Evolutionary conservation across 2,329 filamentous ascomycete genomes (phyloP).

Genomic region (Pseudocercospora pini-densiflorae): DNA sequence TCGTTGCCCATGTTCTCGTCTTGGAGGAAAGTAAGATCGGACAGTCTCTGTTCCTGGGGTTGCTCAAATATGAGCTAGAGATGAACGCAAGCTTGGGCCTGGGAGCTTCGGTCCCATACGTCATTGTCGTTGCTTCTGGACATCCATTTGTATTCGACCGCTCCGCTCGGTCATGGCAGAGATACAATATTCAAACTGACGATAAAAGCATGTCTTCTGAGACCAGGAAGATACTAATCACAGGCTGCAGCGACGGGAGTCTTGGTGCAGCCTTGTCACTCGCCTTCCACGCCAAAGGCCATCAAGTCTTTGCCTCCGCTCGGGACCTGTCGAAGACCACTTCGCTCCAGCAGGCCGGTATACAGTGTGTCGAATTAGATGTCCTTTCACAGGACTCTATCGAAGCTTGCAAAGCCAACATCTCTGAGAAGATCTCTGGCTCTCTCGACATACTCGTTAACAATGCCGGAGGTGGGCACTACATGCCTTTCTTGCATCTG

Average conservation of each 20-base stretch:
- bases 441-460: constrained; percentile 52
- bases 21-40: not conserved
- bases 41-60: not conserved
- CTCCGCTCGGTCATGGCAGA: too few relatives aligned
- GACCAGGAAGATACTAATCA: constrained; percentile 28
- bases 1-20: not conserved
- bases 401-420: constrained; percentile 25
- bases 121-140: too few relatives aligned
- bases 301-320: constrained; percentile 49
- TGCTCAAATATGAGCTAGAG: not conserved
- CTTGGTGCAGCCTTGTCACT: constrained; percentile 47
- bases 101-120: too few relatives aligned
- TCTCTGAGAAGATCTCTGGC: constrained; percentile 39
- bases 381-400: constrained; percentile 39
- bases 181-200: not conserved
- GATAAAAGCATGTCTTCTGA: not conserved
- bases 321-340: constrained; percentile 33
- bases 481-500: constrained; percentile 35
- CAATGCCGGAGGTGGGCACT: constrained; percentile 51
- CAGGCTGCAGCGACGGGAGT: constrained; percentile 43
- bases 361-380: constrained; percentile 33
- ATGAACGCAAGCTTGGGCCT: too few relatives aligned
- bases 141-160: too few relatives aligned
- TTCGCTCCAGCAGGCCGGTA: constrained; percentile 1
- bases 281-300: constrained; percentile 44